These are phyloP conservation scores for Phytophthora citricola DNA, from an alignment of 352 stramenopile genomes.

Conservation along the genomic window DNA sequence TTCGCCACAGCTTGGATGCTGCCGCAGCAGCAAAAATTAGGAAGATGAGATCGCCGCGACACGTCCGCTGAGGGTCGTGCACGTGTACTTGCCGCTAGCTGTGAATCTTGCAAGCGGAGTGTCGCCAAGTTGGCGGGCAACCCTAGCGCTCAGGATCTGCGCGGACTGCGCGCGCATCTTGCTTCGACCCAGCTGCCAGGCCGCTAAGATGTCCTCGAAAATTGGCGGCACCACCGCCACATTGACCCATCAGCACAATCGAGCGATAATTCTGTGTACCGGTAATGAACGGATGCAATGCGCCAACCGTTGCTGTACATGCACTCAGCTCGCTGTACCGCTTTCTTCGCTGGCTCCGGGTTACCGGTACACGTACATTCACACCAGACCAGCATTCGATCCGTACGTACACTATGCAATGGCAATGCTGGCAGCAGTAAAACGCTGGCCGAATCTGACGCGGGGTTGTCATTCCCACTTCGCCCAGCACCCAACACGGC, in stretches of 20 bases:
- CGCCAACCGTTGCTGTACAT: too few relatives aligned
- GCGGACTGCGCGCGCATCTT: constrained; percentile 1
- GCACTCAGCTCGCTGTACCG: too few relatives aligned
- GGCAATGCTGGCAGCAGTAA: neutral
- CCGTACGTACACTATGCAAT: too few relatives aligned
- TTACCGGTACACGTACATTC: neutral
- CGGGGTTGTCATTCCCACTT: neutral
- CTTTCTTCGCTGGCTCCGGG: neutral
- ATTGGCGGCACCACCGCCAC: constrained; percentile 9
- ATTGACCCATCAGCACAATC: constrained; percentile 3
- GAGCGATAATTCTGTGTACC: neutral
- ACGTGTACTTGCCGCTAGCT: constrained; percentile 3
- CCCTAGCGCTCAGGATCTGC: constrained; percentile 15
- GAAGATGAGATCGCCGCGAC: constrained; percentile 27
- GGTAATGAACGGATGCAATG: too few relatives aligned
- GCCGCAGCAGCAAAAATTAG: constrained; percentile 6
- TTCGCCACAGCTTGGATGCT: constrained; percentile 1
- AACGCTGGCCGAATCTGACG: neutral
- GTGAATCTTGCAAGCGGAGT: constrained; percentile 20
- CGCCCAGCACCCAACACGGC: neutral
- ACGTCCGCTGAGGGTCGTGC: neutral
- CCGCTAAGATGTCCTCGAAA: constrained; percentile 27
- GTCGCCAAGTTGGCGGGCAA: neutral
- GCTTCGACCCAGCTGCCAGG: constrained; percentile 23
- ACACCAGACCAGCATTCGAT: neutral